These are phyloP conservation scores for Teratosphaeria viscida DNA, from an alignment of 2,329 filamentous ascomycete species.

Conservation along the genomic window DNA sequence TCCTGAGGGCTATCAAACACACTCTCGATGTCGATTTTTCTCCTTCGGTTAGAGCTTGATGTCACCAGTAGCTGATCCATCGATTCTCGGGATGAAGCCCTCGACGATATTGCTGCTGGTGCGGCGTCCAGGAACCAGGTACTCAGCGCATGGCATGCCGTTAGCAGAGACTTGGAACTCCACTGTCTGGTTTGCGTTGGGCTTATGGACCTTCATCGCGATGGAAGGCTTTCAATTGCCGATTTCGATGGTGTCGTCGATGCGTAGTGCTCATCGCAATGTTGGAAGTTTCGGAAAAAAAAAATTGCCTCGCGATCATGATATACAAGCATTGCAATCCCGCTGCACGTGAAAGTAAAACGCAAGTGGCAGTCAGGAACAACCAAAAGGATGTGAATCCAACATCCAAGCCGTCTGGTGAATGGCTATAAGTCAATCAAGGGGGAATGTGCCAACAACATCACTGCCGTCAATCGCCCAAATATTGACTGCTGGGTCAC, in stretches of 20 bases:
- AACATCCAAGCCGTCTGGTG: too few relatives aligned
- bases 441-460: too few relatives aligned
- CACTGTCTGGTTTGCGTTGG: constrained; percentile 20
- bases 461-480: too few relatives aligned
- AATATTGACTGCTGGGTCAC: too few relatives aligned
- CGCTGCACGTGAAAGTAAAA: too few relatives aligned
- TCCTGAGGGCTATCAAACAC: constrained; percentile 8
- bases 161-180: constrained; percentile 20
- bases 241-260: not conserved
- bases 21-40: constrained; percentile 5
- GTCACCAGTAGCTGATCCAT: constrained; percentile 9
- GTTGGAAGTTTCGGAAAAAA: not conserved
- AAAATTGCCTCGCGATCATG: not conserved
- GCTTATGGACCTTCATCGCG: not conserved
- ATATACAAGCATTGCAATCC: too few relatives aligned
- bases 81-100: constrained; percentile 13
- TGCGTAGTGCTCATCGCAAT: not conserved
- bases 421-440: too few relatives aligned
- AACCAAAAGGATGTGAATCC: too few relatives aligned
- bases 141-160: constrained; percentile 23
- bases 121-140: constrained; percentile 15
- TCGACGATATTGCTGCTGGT: constrained; percentile 17
- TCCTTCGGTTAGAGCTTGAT: constrained; percentile 6
- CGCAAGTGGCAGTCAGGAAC: too few relatives aligned
- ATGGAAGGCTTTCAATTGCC: not conserved